These are phyloP conservation scores for Ascochyta pisi DNA, from an alignment of 2,329 filamentous ascomycete genomes.

Conservation along the genomic window DNA sequence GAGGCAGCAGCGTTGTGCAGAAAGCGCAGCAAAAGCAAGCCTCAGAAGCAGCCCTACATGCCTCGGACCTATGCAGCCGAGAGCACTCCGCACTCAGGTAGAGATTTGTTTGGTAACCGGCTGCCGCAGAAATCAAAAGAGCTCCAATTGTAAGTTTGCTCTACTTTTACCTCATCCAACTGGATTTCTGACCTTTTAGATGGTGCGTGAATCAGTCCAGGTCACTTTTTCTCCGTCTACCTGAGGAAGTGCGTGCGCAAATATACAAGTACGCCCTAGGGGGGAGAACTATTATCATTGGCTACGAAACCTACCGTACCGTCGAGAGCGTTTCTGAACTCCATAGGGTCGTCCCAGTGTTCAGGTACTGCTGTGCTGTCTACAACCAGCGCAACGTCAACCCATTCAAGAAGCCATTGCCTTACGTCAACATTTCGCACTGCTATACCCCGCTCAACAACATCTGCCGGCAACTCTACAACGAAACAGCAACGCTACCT, in stretches of 20 bases:
- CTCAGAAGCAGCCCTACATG: conserved; percentile 18
- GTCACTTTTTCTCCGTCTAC: conserved; percentile 36
- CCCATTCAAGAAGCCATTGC: conserved; percentile 5
- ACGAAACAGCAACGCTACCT: conserved; percentile 37
- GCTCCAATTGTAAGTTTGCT: conserved; percentile 23
- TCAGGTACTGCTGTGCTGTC: conserved; percentile 33
- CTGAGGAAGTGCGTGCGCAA: conserved; percentile 26
- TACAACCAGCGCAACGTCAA: conserved; percentile 22
- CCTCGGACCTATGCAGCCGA: conserved; percentile 23
- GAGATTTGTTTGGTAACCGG: conserved; percentile 15
- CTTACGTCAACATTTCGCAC: conserved; percentile 7
- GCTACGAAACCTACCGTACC: conserved; percentile 30
- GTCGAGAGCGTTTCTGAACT: neutral
- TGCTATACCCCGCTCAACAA: conserved; percentile 32
- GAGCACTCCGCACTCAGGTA: conserved; percentile 12
- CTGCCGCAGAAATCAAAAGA: conserved; percentile 21
- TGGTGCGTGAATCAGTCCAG: conserved; percentile 34
- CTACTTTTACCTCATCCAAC: neutral
- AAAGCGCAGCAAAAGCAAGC: conserved; percentile 15
- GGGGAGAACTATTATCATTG: conserved; percentile 36
- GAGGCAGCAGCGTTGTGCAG: conserved; percentile 16
- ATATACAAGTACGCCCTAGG: conserved; percentile 35
- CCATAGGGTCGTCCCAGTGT: conserved; percentile 18
- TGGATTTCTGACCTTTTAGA: conserved; percentile 11
- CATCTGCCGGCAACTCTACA: conserved; percentile 40